These are phyloP conservation scores for Yamadazyma nakazawae DNA, from an alignment of 805 yeast genomes.

Conservation along the genomic window DNA sequence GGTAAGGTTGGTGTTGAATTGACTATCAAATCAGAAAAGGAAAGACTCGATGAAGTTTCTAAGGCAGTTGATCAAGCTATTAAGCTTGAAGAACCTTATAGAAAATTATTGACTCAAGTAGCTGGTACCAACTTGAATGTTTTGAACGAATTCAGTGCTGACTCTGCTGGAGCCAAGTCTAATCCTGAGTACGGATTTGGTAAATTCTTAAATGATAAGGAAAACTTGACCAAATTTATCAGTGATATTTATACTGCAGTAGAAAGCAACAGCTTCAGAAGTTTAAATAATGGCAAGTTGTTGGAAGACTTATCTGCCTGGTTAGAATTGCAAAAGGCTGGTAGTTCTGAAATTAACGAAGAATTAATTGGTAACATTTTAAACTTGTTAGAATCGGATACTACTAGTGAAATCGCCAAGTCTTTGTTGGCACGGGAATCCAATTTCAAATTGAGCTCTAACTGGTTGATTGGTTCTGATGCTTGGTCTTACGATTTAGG, in stretches of 20 bases:
- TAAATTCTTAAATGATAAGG: slow-evolving; percentile 55
- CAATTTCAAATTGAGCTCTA: slow-evolving; percentile 30
- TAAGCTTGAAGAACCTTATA: slow-evolving; percentile 69
- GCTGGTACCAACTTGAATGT: slow-evolving; percentile 40
- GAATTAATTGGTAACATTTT: slow-evolving; percentile 30
- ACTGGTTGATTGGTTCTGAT: slow-evolving; percentile 92
- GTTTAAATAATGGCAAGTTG: slow-evolving; percentile 45
- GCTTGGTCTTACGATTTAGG: slow-evolving; percentile 95
- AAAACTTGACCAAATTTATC: slow-evolving; percentile 46
- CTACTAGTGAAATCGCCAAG: slow-evolving; percentile 35
- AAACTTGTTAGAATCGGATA: slow-evolving; percentile 37
- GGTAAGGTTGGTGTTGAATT: slow-evolving; percentile 43
- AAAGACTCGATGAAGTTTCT: slow-evolving; percentile 17
- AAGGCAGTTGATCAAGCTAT: slow-evolving; percentile 46
- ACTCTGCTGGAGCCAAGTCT: slow-evolving; percentile 40
- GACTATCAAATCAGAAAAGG: slow-evolving; percentile 26
- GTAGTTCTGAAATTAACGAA: slow-evolving; percentile 22
- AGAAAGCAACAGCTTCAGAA: slow-evolving; percentile 41
- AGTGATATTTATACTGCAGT: slow-evolving; percentile 45
- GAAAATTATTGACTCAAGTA: slow-evolving; percentile 69
- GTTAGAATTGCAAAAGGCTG: slow-evolving; percentile 43
- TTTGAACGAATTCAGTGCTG: slow-evolving; percentile 54
- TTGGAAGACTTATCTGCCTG: slow-evolving; percentile 64
- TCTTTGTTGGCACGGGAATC: slow-evolving; percentile 46
- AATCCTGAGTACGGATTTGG: slow-evolving; percentile 92